These are phyloP conservation scores for Zymoseptoria brevis DNA, from an alignment of 2,329 filamentous ascomycete genomes.

Conservation along the genomic window DNA sequence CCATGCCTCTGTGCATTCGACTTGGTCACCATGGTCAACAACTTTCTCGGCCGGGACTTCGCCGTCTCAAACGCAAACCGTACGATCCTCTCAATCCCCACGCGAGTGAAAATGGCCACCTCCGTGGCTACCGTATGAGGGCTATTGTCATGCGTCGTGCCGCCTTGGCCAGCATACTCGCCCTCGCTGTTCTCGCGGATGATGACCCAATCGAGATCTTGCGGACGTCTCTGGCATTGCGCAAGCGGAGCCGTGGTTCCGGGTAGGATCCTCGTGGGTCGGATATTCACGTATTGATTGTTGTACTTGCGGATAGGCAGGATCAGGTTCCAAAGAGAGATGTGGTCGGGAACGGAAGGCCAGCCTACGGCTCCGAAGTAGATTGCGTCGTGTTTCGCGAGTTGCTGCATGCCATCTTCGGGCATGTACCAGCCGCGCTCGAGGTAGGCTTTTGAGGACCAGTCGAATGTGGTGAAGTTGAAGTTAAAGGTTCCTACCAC, in stretches of 20 bases:
- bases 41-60: constrained; percentile 35
- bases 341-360: constrained; percentile 57
- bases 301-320: constrained; percentile 60
- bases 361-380: constrained; percentile 55
- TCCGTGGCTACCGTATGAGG: constrained; percentile 38
- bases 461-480: constrained; percentile 46
- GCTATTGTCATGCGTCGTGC: constrained; percentile 35
- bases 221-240: constrained; percentile 26
- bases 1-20: constrained; percentile 43
- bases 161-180: constrained; percentile 42
- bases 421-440: constrained; percentile 48
- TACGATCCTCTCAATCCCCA: constrained; percentile 42
- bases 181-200: constrained; percentile 43
- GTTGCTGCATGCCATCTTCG: constrained; percentile 41
- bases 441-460: constrained; percentile 42
- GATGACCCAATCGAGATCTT: constrained; percentile 42
- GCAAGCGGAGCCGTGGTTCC: constrained; percentile 36
- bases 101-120: constrained; percentile 40
- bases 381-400: constrained; percentile 47
- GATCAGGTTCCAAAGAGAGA: constrained; percentile 58
- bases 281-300: constrained; percentile 62
- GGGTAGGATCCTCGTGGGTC: constrained; percentile 42
- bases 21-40: constrained; percentile 45
- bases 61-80: constrained; percentile 43
- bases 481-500: constrained; percentile 40